Evolutionary conservation across 2,329 filamentous ascomycete species (phyloP), one percentile per base, ranked within the genome.

Genomic region (Aureobasidium pullulans): DNA sequence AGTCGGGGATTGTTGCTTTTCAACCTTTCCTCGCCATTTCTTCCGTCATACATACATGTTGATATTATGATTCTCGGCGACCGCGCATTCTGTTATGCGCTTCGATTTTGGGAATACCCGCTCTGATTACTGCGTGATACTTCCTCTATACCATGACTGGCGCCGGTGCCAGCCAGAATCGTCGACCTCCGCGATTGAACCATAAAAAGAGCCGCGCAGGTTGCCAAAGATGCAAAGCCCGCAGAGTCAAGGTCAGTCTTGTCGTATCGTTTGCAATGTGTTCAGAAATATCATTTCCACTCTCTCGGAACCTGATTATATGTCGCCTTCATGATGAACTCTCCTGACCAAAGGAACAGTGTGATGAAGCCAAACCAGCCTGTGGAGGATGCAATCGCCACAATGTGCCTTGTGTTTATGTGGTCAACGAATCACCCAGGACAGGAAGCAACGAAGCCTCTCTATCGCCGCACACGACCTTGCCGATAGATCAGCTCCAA

Each of bases 221-320:
- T 6, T 59, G 57, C 37, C 57, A 59, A n/a, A 15, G 57, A 44
- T 59, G 57, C 39, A 59, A 49, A 31, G 46, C 57, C 4, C 44
- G 57, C 7, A 28, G 57, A 34, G 57, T 59, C 15, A 59, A 59
- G 37, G 57, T 59, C 13, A 50, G 57, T 42, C 6, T n/a, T 11
- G 5, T 15, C 13, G 16, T 23, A 6, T 39, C 31, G 15, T 23
- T 39, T 8, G 29, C 13, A 29, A 44, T 39, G 6, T 13, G 15
- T 13, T 15, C 1, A 11, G 3, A 49, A n/a, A 13, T 13, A 36
- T 36, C 2, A 3, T 8, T 2, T 36, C 34, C 8, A 13, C 8
- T 36, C 23, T 23, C 3, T 23, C 23, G 2, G 23, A 23, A 23
- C 2, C 2, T 23, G 23, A 0, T 23, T 23, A 23, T 23, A 23